phyloP scores from a whole-genome alignment of 2,329 filamentous ascomycete genomes.

The Gnomoniopsis smithogilvyi region DNA sequence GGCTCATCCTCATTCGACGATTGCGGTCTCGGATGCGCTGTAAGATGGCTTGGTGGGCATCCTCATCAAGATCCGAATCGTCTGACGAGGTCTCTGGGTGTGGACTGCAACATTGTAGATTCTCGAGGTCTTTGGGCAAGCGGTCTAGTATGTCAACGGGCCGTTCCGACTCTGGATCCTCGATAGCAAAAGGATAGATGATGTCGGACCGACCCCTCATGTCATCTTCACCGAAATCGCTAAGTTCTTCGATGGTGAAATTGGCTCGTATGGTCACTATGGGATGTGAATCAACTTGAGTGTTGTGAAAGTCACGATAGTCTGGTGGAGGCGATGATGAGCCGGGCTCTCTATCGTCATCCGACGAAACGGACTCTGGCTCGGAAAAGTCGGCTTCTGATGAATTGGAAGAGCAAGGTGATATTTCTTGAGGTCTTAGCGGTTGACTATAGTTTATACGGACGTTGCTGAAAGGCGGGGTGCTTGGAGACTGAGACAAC shows the following conservation, averaged over 20 bases:
- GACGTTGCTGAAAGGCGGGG: slow-evolving; percentile 28
- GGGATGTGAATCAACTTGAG: not conserved
- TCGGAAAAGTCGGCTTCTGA: slow-evolving; percentile 26
- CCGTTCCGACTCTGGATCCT: slow-evolving; percentile 39
- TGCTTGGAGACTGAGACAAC: slow-evolving; percentile 26
- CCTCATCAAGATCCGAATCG: slow-evolving; percentile 36
- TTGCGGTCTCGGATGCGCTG: slow-evolving; percentile 39
- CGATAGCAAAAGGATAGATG: slow-evolving; percentile 43
- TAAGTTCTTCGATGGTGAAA: slow-evolving; percentile 43
- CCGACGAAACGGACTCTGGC: slow-evolving; percentile 24
- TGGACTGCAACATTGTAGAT: slow-evolving; percentile 41
- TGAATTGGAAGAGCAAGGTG: slow-evolving; percentile 35
- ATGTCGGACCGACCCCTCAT: slow-evolving; percentile 37
- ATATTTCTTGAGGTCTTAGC: slow-evolving; percentile 32
- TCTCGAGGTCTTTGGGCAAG: slow-evolving; percentile 42
- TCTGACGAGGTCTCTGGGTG: slow-evolving; percentile 35
- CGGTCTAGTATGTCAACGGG: slow-evolving; percentile 37
- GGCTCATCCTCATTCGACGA: slow-evolving; percentile 44
- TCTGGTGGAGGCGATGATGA: slow-evolving; percentile 20
- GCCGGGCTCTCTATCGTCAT: slow-evolving; percentile 21
- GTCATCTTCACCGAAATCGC: slow-evolving; percentile 43
- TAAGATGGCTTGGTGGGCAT: slow-evolving; percentile 33
- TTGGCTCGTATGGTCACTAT: slow-evolving; percentile 21
- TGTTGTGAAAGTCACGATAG: not conserved
- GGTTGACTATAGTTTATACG: slow-evolving; percentile 31